Evolutionary conservation across 2,329 filamentous ascomycete species (phyloP).

Genomic region (Aspergillus pseudoglaucus): DNA sequence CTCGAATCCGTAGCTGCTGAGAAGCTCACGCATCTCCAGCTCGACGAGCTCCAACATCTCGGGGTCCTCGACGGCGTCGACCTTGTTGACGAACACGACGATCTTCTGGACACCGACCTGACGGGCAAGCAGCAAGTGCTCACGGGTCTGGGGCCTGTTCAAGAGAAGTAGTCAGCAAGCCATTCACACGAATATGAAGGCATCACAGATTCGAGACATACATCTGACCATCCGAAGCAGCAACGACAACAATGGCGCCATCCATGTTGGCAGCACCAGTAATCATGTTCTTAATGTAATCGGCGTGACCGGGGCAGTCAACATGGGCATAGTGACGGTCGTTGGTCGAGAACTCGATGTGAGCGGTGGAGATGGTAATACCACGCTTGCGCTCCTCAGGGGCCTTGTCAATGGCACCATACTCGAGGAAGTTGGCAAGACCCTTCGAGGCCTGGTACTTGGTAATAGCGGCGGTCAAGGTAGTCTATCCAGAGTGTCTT

Average conservation of each 20-base stretch:
- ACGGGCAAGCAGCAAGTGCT: constrained; percentile 94
- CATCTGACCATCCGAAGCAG: constrained; percentile 98
- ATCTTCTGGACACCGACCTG: constrained; percentile 98
- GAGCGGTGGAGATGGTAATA: constrained; percentile 97
- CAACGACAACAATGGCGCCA: constrained; percentile 96
- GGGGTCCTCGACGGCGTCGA: constrained; percentile 92
- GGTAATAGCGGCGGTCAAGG: constrained; percentile 95
- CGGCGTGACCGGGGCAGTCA: constrained; percentile 98
- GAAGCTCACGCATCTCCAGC: constrained; percentile 99
- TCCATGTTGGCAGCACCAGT: constrained; percentile 99
- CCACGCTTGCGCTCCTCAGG: constrained; percentile 99
- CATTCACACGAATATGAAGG: background rate
- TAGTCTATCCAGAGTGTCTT: constrained; percentile 59
- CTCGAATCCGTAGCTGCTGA: constrained; percentile 89
- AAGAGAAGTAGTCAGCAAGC: background rate
- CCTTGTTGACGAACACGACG: constrained; percentile 99
- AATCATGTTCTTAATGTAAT: constrained; percentile 99
- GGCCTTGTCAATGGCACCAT: constrained; percentile 97
- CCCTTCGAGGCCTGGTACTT: constrained; percentile 96
- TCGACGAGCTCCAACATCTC: constrained; percentile 99
- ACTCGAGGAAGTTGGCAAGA: constrained; percentile 88
- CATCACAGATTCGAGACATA: constrained; percentile 26
- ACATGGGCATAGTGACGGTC: constrained; percentile 97
- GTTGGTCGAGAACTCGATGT: constrained; percentile 97
- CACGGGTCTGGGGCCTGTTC: constrained; percentile 80